A percentile compares a stretch with the other conserved stretches of the same genome.
phyloP scores from a whole-genome alignment of 805 yeast species.

The Candida easanensis region DNA sequence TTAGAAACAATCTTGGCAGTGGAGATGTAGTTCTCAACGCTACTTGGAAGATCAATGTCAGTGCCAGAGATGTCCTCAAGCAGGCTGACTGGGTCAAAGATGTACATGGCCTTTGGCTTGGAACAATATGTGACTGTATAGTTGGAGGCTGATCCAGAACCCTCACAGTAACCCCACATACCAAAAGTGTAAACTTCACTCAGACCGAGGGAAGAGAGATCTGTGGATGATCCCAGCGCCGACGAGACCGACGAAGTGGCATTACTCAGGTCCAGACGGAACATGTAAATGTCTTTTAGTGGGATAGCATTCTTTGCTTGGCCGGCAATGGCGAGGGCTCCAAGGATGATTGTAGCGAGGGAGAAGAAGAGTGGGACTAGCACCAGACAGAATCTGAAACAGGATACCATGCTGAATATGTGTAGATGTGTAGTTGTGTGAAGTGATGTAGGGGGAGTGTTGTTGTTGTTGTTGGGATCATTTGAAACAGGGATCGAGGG shows the following conservation, averaged over 20 bases:
- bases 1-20: conserved; percentile 46
- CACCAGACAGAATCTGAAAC: conserved; percentile 27
- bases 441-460: too few species aligned
- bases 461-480: too few species aligned
- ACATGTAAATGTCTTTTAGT: conserved; percentile 42
- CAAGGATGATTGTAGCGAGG: conserved; percentile 43
- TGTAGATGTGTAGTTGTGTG: not conserved
- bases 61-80: conserved; percentile 26
- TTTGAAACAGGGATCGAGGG: not conserved
- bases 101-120: conserved; percentile 50
- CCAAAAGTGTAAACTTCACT: conserved; percentile 52
- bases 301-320: conserved; percentile 41
- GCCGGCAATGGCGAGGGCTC: conserved; percentile 52
- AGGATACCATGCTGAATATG: conserved; percentile 22
- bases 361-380: conserved; percentile 32
- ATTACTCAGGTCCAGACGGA: conserved; percentile 43
- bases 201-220: conserved; percentile 32
- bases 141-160: conserved; percentile 23
- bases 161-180: conserved; percentile 63
- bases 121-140: conserved; percentile 48
- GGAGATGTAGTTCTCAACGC: conserved; percentile 43
- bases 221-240: conserved; percentile 1
- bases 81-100: conserved; percentile 49
- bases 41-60: conserved; percentile 46
- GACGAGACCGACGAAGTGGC: conserved; percentile 6